Percentiles rank a stretch among this genome's conserved stretches.
Conservation (phyloP, 1,284 basidiomycete species). For the Boletus sp. region DNA sequence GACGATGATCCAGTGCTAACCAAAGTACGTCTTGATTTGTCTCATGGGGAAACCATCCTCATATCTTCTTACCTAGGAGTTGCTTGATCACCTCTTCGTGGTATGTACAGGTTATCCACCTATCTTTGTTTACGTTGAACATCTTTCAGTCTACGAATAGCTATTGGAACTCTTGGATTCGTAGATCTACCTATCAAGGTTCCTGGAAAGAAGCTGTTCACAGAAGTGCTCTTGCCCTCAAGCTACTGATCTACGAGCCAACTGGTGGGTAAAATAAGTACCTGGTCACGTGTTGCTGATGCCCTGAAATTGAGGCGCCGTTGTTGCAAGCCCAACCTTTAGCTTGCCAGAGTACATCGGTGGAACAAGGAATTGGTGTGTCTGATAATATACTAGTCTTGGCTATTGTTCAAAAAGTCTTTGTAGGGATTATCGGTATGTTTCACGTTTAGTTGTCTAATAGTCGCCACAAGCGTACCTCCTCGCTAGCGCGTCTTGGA, state of each 20-base stretch:
- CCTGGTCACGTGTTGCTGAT: conserved; percentile 1
- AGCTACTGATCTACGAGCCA: conserved; percentile 82
- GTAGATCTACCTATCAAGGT: conserved; percentile 76
- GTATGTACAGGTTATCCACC: conserved; percentile 33
- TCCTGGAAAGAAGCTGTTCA: conserved; percentile 93
- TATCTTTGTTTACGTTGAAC: background rate
- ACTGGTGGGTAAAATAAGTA: conserved; percentile 48
- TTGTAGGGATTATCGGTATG: conserved; percentile 66
- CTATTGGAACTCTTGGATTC: conserved; percentile 89
- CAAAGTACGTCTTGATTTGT: conserved; percentile 37
- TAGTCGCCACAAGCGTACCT: background rate
- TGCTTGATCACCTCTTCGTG: conserved; percentile 52
- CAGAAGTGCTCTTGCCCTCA: conserved; percentile 81
- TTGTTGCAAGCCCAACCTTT: conserved; percentile 91
- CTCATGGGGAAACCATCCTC: background rate
- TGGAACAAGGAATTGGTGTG: conserved; percentile 79
- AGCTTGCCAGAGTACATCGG: conserved; percentile 88
- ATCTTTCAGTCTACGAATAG: conserved; percentile 58
- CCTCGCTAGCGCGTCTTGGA: conserved; percentile 66
- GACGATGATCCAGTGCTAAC: conserved; percentile 62
- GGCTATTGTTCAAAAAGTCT: background rate
- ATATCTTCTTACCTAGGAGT: conserved; percentile 34
- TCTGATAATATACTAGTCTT: background rate
- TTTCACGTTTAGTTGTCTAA: background rate
- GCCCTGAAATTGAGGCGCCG: conserved; percentile 53